Conservation (phyloP, 1,139 yeast genomes). For the Magnusiomyces suaveolens region DNA sequence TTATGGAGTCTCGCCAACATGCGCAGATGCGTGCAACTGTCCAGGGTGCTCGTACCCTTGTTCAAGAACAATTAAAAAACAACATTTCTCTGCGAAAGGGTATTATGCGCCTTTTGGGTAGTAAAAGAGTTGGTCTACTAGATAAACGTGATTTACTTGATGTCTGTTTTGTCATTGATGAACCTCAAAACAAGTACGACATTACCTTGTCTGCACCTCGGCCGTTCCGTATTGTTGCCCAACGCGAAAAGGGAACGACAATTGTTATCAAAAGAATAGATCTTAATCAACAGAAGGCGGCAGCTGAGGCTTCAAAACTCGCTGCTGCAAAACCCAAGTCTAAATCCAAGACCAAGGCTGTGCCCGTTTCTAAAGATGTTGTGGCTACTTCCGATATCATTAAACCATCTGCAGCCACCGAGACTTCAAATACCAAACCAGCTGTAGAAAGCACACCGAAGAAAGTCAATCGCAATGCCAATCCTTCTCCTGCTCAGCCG, state of each 20-base stretch:
- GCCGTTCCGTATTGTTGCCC: slow-evolving; percentile 56
- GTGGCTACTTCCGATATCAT: background rate
- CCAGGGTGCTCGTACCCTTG: slow-evolving; percentile 53
- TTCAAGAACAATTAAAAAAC: slow-evolving; percentile 56
- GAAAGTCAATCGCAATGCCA: background rate
- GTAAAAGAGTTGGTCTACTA: slow-evolving; percentile 41
- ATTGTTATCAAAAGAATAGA: slow-evolving; percentile 27
- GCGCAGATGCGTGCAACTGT: slow-evolving; percentile 40
- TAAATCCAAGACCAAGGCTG: background rate
- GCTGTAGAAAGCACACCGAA: background rate
- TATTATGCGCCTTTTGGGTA: slow-evolving; percentile 63
- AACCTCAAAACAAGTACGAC: slow-evolving; percentile 49
- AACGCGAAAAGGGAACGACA: slow-evolving; percentile 40
- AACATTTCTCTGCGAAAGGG: slow-evolving; percentile 51
- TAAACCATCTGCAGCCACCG: background rate
- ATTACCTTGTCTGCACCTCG: slow-evolving; percentile 60
- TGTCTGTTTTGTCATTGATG: slow-evolving; percentile 54
- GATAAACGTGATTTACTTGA: slow-evolving; percentile 59
- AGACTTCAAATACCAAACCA: background rate
- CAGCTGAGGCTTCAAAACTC: background rate
- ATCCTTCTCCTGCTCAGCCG: background rate
- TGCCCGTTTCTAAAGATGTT: background rate
- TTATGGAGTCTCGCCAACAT: slow-evolving; percentile 39
- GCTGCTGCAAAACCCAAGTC: background rate
- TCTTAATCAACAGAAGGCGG: background rate